Evolutionary conservation across 257 asterid species (phyloP).

Genomic region (Ophiorrhiza pumila): DNA sequence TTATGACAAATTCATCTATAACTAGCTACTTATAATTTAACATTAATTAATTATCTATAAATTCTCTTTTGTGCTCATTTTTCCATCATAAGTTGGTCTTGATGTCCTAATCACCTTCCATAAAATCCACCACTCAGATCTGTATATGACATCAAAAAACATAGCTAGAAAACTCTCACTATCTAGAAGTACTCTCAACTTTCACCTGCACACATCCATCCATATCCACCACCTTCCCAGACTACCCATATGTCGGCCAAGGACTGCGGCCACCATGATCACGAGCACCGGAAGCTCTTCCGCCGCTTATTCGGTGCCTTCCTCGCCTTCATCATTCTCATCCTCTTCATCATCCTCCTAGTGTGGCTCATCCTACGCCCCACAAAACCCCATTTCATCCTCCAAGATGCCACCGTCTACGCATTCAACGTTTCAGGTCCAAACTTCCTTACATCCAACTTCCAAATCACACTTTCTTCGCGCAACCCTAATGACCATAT

Average conservation of each 20-base stretch:
- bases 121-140: not conserved
- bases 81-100: not conserved
- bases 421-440: slow-evolving; percentile 59
- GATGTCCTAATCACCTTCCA: not conserved
- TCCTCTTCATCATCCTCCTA: slow-evolving; percentile 52
- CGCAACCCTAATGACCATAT: slow-evolving; percentile 52
- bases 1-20: too few relatives aligned
- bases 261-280: slow-evolving; percentile 55
- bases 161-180: not conserved
- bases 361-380: slow-evolving; percentile 70
- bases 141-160: not conserved
- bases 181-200: not conserved
- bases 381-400: slow-evolving; percentile 59
- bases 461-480: slow-evolving; percentile 59
- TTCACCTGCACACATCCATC: not conserved
- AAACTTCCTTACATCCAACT: slow-evolving; percentile 43
- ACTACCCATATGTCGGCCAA: slow-evolving; percentile 55
- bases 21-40: too few relatives aligned
- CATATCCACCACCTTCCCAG: not conserved
- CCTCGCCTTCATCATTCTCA: slow-evolving; percentile 18
- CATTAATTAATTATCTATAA: too few relatives aligned
- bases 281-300: slow-evolving; percentile 28
- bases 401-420: slow-evolving; percentile 64
- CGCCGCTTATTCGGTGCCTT: slow-evolving; percentile 27
- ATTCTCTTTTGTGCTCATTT: too few relatives aligned